A percentile compares a stretch with the other conserved stretches of the same genome.
Conservation (phyloP, 2,329 filamentous ascomycete species). For the Ilyonectria destructans region DNA sequence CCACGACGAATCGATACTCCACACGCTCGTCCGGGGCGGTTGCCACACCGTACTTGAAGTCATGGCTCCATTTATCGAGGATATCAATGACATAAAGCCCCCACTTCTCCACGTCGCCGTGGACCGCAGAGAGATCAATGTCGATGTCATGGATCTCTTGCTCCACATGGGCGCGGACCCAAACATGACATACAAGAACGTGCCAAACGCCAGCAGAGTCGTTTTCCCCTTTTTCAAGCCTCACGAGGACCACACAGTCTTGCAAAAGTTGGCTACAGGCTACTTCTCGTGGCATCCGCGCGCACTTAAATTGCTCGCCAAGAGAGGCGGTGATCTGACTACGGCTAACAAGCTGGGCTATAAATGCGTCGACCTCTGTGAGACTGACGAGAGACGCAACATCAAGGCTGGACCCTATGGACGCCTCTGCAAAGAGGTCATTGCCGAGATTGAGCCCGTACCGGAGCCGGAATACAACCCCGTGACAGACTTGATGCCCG, state of each 20-base stretch:
- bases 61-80: background rate
- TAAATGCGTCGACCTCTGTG: background rate
- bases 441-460: background rate
- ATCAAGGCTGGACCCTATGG: background rate
- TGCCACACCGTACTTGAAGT: background rate
- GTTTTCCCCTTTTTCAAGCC: background rate
- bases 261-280: background rate
- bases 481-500: background rate
- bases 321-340: background rate
- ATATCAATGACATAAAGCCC: background rate
- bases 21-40: background rate
- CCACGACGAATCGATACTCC: background rate
- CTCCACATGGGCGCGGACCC: background rate
- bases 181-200: background rate
- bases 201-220: background rate
- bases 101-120: background rate
- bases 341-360: background rate
- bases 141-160: background rate
- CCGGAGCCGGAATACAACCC: background rate
- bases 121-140: background rate
- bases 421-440: background rate
- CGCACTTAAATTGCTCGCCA: background rate
- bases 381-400: background rate
- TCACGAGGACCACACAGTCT: background rate
- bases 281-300: background rate